Evolutionary conservation across 495 filamentous ascomycete species (phyloP).

Genomic region (Podospora pseudopauciseta): DNA sequence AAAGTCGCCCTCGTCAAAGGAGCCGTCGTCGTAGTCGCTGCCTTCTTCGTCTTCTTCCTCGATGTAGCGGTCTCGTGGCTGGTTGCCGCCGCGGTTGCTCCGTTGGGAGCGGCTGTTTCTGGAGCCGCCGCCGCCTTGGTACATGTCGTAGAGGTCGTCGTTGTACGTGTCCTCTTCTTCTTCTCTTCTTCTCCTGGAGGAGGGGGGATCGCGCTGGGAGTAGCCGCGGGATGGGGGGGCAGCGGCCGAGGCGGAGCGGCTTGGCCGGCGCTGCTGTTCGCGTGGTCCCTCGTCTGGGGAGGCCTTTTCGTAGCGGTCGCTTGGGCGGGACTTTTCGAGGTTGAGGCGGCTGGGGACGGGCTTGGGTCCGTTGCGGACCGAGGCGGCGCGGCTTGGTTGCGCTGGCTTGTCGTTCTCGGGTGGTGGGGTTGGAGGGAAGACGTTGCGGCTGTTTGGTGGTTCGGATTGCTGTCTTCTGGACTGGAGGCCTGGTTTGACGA

Average conservation of each 20-base stretch:
- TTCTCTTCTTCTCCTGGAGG: conserved; percentile 35
- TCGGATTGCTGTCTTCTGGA: conserved; percentile 84
- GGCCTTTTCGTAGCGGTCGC: conserved; percentile 47
- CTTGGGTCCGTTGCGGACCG: conserved; percentile 52
- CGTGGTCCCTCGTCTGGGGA: conserved; percentile 40
- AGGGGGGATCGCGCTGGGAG: conserved; percentile 37
- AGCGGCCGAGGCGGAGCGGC: conserved; percentile 36
- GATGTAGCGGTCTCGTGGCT: conserved; percentile 56
- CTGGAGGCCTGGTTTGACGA: conserved; percentile 77
- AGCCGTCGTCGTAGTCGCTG: conserved; percentile 65
- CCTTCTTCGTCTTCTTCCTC: conserved; percentile 69
- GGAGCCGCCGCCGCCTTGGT: conserved; percentile 42
- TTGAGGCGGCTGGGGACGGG: conserved; percentile 52
- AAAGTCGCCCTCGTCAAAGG: conserved; percentile 72
- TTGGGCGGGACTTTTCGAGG: conserved; percentile 47
- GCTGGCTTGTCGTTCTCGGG: conserved; percentile 71
- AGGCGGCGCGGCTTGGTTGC: conserved; percentile 48
- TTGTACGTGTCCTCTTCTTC: conserved; percentile 60
- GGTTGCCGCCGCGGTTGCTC: conserved; percentile 31
- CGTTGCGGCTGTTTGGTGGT: conserved; percentile 69
- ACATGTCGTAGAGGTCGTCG: conserved; percentile 70
- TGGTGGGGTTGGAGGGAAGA: conserved; percentile 94
- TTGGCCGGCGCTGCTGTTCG: conserved; percentile 30
- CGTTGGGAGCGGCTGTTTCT: conserved; percentile 35
- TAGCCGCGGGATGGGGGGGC: conserved; percentile 47